phyloP scores from a whole-genome alignment of 2,329 filamentous ascomycete genomes.

The Lachnellula occidentalis region DNA sequence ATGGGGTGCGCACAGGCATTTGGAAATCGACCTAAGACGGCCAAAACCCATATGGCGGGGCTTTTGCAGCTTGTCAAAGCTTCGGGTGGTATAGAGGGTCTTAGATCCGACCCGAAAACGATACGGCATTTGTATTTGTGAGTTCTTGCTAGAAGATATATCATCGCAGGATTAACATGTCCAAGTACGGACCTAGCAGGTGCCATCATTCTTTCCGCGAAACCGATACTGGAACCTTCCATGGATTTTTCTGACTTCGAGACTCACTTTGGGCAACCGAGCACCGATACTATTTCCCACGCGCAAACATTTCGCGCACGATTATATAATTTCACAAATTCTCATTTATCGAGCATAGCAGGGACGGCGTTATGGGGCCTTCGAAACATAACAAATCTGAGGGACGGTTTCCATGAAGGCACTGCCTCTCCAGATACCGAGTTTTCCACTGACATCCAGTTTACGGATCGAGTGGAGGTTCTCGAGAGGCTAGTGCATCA shows the following conservation, averaged over 20 bases:
- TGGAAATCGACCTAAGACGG: slow-evolving; percentile 10
- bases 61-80: slow-evolving; percentile 12
- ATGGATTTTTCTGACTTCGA: slow-evolving; percentile 11
- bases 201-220: slow-evolving; percentile 10
- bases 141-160: not conserved
- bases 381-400: slow-evolving; percentile 13
- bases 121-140: slow-evolving; percentile 16
- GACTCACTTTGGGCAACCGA: slow-evolving; percentile 14
- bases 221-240: slow-evolving; percentile 8
- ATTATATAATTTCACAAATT: slow-evolving; percentile 14
- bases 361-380: slow-evolving; percentile 18
- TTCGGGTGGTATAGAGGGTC: slow-evolving; percentile 14
- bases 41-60: slow-evolving; percentile 15
- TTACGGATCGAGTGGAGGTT: slow-evolving; percentile 20
- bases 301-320: slow-evolving; percentile 10
- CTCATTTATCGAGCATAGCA: slow-evolving; percentile 12
- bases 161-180: slow-evolving; percentile 1
- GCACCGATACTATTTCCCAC: slow-evolving; percentile 8
- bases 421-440: slow-evolving; percentile 9
- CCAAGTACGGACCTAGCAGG: slow-evolving; percentile 17
- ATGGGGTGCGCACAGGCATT: slow-evolving; percentile 1
- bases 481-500: slow-evolving; percentile 18
- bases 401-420: slow-evolving; percentile 13
- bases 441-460: slow-evolving; percentile 14
- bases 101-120: slow-evolving; percentile 9